A percentile compares a stretch with the other conserved stretches of the same genome.
phyloP scores from a whole-genome alignment of 1,139 yeast genomes.

The Scheffersomyces parashehatae region DNA sequence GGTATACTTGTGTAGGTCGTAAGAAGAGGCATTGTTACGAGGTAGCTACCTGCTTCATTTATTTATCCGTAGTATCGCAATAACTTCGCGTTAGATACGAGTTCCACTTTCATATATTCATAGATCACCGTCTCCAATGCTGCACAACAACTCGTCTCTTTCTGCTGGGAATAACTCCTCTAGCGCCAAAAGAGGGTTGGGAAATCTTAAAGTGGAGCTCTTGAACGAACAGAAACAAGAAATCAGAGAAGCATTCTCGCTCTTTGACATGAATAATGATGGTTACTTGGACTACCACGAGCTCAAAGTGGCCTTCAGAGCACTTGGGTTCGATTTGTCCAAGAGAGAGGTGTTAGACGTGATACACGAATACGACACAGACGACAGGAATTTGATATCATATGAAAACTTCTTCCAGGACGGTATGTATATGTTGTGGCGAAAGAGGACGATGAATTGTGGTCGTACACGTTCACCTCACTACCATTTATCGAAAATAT shows the following conservation, averaged over 20 bases:
- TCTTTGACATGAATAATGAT: slow-evolving; percentile 92
- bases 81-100: no score
- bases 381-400: slow-evolving; percentile 68
- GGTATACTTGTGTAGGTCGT: no score
- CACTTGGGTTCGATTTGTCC: slow-evolving; percentile 85
- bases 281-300: slow-evolving; percentile 92
- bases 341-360: slow-evolving; percentile 81
- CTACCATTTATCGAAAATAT: slow-evolving; percentile 3
- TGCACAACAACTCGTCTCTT: slow-evolving; percentile 14
- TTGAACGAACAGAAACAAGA: slow-evolving; percentile 91
- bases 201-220: slow-evolving; percentile 58
- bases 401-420: slow-evolving; percentile 81
- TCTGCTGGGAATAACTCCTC: slow-evolving; percentile 12
- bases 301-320: slow-evolving; percentile 86
- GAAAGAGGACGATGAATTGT: neutral
- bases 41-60: no score
- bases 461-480: neutral
- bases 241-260: slow-evolving; percentile 87
- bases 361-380: slow-evolving; percentile 79
- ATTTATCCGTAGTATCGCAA: no score
- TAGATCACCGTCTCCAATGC: slow-evolving; percentile 6
- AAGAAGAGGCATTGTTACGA: no score
- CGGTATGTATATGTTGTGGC: slow-evolving; percentile 40
- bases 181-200: slow-evolving; percentile 26
- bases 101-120: no score